Percentiles rank a stretch among this genome's conserved stretches.
These are phyloP conservation scores for Carex parvula DNA, from an alignment of 176 grass and related monocot genomes.

Conservation along the genomic window DNA sequence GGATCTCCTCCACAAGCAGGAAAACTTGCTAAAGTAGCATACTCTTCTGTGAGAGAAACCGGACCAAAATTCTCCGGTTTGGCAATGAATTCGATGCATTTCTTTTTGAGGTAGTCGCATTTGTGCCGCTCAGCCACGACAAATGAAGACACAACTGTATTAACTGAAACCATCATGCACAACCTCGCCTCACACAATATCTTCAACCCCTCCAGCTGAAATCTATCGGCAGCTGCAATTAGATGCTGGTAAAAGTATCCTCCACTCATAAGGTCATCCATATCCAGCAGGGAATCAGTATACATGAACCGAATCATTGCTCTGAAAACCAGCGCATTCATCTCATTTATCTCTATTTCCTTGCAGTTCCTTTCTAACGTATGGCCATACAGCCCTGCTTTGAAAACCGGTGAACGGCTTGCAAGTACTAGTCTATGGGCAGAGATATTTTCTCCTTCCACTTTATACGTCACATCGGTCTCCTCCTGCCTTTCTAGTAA, in stretches of 20 bases:
- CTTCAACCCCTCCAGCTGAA: conserved; percentile 22
- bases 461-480: conserved; percentile 33
- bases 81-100: conserved; percentile 20
- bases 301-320: conserved; percentile 43
- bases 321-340: conserved; percentile 27
- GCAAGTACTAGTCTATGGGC: conserved; percentile 33
- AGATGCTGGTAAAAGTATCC: background rate
- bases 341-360: background rate
- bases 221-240: conserved; percentile 28
- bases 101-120: conserved; percentile 11
- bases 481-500: background rate
- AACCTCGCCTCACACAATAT: conserved; percentile 22
- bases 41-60: conserved; percentile 20
- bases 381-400: conserved; percentile 13
- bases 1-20: conserved; percentile 16
- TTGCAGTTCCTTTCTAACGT: background rate
- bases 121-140: conserved; percentile 23
- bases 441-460: conserved; percentile 7
- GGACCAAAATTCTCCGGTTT: conserved; percentile 2
- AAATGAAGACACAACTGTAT: conserved; percentile 26
- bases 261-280: background rate
- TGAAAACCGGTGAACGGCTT: conserved; percentile 28
- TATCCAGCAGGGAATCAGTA: conserved; percentile 17
- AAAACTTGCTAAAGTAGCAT: background rate
- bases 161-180: background rate